Conservation (phyloP, 306 rosid genomes). For the Corylus heterophylla region DNA sequence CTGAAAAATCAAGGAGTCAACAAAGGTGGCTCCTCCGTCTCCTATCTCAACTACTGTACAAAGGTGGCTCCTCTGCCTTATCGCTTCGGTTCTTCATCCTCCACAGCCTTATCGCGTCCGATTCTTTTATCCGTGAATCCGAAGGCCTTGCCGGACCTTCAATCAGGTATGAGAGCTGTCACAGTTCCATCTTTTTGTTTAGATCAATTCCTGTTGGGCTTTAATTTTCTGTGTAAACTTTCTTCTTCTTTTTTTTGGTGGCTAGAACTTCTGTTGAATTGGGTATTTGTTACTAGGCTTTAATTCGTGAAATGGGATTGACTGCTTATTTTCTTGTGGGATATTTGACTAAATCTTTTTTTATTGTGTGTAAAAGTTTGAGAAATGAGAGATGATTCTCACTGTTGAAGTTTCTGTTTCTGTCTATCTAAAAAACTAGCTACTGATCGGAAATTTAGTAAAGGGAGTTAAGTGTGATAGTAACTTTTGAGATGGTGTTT, state of each 20-base stretch:
- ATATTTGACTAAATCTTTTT: background rate
- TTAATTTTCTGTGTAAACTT: too few relatives aligned
- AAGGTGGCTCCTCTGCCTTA: constrained; percentile 1
- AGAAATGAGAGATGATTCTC: too few relatives aligned
- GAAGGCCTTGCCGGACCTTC: background rate
- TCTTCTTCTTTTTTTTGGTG: background rate
- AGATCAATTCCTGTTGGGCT: too few relatives aligned
- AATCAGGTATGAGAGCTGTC: background rate
- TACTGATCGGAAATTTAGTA: too few relatives aligned
- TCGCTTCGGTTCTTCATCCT: background rate
- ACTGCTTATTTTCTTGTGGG: background rate
- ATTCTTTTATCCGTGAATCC: background rate
- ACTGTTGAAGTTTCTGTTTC: too few relatives aligned
- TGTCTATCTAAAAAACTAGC: too few relatives aligned
- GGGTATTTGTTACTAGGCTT: background rate
- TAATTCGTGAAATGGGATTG: too few relatives aligned
- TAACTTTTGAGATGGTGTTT: too few relatives aligned
- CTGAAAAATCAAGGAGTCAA: too few relatives aligned
- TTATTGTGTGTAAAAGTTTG: background rate
- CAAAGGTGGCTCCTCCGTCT: too few relatives aligned
- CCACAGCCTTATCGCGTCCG: constrained; percentile 1
- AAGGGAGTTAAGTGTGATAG: too few relatives aligned
- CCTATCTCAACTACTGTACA: background rate
- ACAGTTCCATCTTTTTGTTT: background rate
- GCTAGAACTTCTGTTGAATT: background rate